phyloP scores from a whole-genome alignment of 768 basidiomycete genomes.

The Panus rudis region DNA sequence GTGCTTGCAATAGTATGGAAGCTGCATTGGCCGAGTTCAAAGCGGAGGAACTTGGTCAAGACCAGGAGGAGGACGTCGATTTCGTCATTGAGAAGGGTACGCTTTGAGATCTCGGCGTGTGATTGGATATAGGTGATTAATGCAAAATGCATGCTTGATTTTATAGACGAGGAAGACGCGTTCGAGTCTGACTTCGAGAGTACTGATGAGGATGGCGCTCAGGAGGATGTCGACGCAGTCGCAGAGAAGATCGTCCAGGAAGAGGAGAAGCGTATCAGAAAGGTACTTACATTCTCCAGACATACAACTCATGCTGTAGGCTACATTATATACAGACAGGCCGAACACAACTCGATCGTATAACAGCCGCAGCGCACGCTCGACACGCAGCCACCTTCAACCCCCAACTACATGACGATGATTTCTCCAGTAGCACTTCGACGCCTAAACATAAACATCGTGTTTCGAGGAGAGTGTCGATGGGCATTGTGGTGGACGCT shows the following conservation, averaged over 20 bases:
- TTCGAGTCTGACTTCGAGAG: slow-evolving; percentile 83
- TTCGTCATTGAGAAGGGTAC: slow-evolving; percentile 61
- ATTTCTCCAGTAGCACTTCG: slow-evolving; percentile 13
- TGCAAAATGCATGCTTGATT: too few relatives aligned
- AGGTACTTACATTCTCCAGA: slow-evolving; percentile 27
- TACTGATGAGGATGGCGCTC: slow-evolving; percentile 61
- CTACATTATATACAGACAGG: slow-evolving; percentile 35
- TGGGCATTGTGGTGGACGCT: slow-evolving; percentile 48
- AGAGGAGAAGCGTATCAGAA: slow-evolving; percentile 50
- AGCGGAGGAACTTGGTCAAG: slow-evolving; percentile 40
- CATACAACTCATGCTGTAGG: background rate
- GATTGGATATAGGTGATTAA: background rate
- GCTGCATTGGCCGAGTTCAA: slow-evolving; percentile 69
- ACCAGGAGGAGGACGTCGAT: slow-evolving; percentile 68
- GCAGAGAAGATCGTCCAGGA: slow-evolving; percentile 53
- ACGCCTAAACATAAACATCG: slow-evolving; percentile 14
- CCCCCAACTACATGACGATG: slow-evolving; percentile 35
- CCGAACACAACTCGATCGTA: slow-evolving; percentile 51
- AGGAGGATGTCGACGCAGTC: slow-evolving; percentile 42
- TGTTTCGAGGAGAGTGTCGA: slow-evolving; percentile 42
- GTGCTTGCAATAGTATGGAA: slow-evolving; percentile 62
- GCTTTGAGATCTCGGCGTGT: background rate
- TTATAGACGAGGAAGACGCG: slow-evolving; percentile 69
- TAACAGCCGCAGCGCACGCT: slow-evolving; percentile 59
- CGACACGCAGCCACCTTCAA: slow-evolving; percentile 65